These are phyloP conservation scores for Aspergillus sp. DNA, from an alignment of 2,329 filamentous ascomycete species.

Conservation along the genomic window DNA sequence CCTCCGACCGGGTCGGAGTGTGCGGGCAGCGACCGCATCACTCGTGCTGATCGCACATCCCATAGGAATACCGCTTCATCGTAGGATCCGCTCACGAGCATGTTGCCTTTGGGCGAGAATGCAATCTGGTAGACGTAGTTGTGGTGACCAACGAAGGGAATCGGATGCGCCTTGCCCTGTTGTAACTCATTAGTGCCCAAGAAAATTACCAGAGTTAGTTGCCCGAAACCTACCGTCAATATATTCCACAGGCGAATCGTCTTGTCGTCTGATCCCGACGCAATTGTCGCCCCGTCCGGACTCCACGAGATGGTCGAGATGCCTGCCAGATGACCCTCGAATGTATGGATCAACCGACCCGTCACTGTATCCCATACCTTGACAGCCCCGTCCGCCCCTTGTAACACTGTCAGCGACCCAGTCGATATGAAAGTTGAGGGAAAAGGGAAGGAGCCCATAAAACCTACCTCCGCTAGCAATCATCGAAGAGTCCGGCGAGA, in stretches of 20 bases:
- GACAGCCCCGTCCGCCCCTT: constrained; percentile 80
- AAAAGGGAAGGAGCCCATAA: no score
- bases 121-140: constrained; percentile 94
- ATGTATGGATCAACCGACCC: constrained; percentile 78
- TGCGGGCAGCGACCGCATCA: constrained; percentile 89
- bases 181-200: background rate
- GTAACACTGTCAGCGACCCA: constrained; percentile 13
- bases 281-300: constrained; percentile 82
- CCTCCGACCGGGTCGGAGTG: constrained; percentile 94
- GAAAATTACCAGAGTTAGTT: background rate
- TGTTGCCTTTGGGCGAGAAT: constrained; percentile 97
- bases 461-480: constrained; percentile 76
- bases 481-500: constrained; percentile 86
- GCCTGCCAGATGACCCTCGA: constrained; percentile 91
- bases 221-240: constrained; percentile 45
- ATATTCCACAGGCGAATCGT: constrained; percentile 89
- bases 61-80: constrained; percentile 97
- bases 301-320: constrained; percentile 94
- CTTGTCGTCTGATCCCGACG: constrained; percentile 94
- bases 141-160: constrained; percentile 78
- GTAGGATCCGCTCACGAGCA: constrained; percentile 91
- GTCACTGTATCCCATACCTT: constrained; percentile 86
- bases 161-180: constrained; percentile 59
- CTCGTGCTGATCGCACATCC: constrained; percentile 84
- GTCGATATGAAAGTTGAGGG: background rate